Evolutionary conservation across 306 rosid genomes (phyloP), one percentile per base, ranked within the genome.

Genomic region (Cyclanthera cordifolia): DNA sequence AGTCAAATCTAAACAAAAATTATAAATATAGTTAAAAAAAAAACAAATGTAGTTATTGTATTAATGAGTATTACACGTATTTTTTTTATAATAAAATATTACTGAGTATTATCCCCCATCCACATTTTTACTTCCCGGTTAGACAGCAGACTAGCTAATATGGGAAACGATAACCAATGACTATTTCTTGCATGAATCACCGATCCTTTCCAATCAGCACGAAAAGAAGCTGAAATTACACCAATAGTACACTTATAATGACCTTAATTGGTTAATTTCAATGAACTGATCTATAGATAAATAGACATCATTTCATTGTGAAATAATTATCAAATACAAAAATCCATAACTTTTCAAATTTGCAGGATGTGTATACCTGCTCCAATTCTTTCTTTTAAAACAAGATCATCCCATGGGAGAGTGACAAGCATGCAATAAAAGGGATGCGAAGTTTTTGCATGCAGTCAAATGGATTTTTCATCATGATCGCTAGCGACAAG

Each of bases 131-230:
- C n/a, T n/a, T n/a, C n/a, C n/a, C n/a, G 54, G 41, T 66, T 15
- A 41, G 41, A 66, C 24, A 3, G 3, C 16, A 24, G 41, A 46
- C 53, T 11, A 24, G n/a, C n/a, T n/a, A 21, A 17, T 63, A 20
- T 14, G 8, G 14, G 17, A 46, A 45, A 2, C 47, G 8, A 66
- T 4, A 45, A 46, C 47, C 69, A 46, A 24, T 15, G 28, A 43
- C 55, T 53, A 21, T 66, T 45, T 46, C 19, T 21, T 13, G 39
- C 71, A 71, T 24, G 60, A 67, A 96, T 86, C 88, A 94, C 99
- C 72, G 99, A 94, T 77, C 92, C 97, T 85, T 85, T 76, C 99
- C 99, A 94, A 79, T 94, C 99, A 53, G 97, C 99, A n/a, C 87
- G 95, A 82, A 94, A 94, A 59, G 97, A 90, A 83, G 96, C 99